These are phyloP conservation scores for Catharanthus roseus DNA, from an alignment of 257 asterid species.

Conservation along the genomic window DNA sequence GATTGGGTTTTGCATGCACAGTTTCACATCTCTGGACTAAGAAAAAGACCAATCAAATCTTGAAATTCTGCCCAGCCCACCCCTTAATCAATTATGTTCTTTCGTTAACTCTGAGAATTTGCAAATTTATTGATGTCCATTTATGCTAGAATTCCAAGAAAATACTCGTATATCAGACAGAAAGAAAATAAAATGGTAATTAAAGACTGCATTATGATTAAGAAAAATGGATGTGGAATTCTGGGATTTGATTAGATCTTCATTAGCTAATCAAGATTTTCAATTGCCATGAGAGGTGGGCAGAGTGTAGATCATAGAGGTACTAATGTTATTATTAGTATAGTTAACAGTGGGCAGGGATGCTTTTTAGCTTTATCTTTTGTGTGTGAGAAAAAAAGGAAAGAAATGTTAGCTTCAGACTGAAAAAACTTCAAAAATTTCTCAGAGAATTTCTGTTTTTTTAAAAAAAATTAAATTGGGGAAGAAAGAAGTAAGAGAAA, in stretches of 20 bases:
- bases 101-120: background rate
- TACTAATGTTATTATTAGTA: conserved; percentile 6
- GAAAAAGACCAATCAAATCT: conserved; percentile 19
- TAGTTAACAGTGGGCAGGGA: conserved; percentile 28
- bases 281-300: conserved; percentile 1
- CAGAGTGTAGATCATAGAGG: conserved; percentile 4
- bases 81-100: background rate
- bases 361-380: conserved; percentile 63
- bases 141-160: background rate
- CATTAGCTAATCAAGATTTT: conserved; percentile 2
- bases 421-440: conserved; percentile 9
- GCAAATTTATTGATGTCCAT: background rate
- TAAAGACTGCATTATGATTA: background rate
- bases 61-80: conserved; percentile 15
- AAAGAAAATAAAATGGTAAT: background rate
- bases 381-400: conserved; percentile 32
- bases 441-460: too few species aligned
- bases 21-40: conserved; percentile 9
- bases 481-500: conserved; percentile 15
- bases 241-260: too few species aligned
- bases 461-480: conserved; percentile 19
- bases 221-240: background rate
- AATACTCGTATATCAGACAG: background rate
- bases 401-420: conserved; percentile 11
- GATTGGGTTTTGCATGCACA: conserved; percentile 7